These are phyloP conservation scores for Crassisporium funariophilum DNA, from an alignment of 768 basidiomycete species.

Conservation along the genomic window DNA sequence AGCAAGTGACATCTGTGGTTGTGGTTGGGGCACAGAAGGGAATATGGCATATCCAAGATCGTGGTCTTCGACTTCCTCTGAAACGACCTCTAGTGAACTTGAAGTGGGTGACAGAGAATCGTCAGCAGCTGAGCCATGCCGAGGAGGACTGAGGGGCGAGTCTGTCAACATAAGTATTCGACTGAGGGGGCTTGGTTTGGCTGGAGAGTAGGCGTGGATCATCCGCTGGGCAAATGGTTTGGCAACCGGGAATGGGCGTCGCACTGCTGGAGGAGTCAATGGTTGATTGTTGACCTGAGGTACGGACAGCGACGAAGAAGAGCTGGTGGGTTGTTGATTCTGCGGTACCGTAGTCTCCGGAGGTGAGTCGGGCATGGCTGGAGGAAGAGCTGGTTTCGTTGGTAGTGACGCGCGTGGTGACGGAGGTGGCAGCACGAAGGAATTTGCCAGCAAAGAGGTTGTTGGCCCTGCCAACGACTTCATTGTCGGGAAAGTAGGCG, in stretches of 20 bases:
- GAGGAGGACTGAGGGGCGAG: conserved; percentile 53
- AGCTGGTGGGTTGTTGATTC: conserved; percentile 10
- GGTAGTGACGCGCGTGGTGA: conserved; percentile 71
- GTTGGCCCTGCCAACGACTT: conserved; percentile 39
- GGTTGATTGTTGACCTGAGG: conserved; percentile 21
- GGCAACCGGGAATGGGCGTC: conserved; percentile 65
- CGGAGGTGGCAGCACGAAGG: conserved; percentile 79
- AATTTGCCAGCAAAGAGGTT: conserved; percentile 59
- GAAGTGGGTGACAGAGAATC: conserved; percentile 21
- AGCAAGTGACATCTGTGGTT: conserved; percentile 39
- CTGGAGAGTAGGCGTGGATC: conserved; percentile 83
- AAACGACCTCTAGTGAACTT: conserved; percentile 31
- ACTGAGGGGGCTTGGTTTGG: conserved; percentile 77
- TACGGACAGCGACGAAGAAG: conserved; percentile 7
- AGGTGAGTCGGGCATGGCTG: conserved; percentile 16
- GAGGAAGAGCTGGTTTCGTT: conserved; percentile 44
- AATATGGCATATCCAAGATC: conserved; percentile 23
- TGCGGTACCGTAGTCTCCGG: conserved; percentile 18
- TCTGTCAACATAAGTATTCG: conserved; percentile 73
- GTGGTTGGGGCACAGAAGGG: conserved; percentile 10
- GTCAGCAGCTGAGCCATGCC: conserved; percentile 28
- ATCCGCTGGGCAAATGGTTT: conserved; percentile 71
- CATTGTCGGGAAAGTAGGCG: conserved; percentile 34
- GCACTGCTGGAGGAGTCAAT: conserved; percentile 34
- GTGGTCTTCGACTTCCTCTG: conserved; percentile 36